These are phyloP conservation scores for Beauveria pseudobassiana DNA, from an alignment of 2,329 filamentous ascomycete species.

Conservation along the genomic window DNA sequence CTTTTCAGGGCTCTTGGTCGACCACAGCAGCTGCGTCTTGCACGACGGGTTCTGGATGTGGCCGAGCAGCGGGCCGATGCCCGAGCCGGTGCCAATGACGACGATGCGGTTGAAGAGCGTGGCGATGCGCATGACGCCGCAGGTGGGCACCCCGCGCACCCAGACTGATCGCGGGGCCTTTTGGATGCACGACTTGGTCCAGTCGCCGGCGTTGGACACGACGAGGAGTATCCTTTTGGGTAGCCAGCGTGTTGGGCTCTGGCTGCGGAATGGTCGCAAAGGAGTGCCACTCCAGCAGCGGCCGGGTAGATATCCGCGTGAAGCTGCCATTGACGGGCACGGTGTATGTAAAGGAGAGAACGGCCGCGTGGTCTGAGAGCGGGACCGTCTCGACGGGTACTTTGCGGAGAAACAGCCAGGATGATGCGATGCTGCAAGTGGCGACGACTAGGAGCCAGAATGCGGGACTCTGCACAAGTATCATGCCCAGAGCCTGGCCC, in stretches of 20 bases:
- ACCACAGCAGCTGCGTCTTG: constrained; percentile 60
- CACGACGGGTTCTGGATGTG: constrained; percentile 43
- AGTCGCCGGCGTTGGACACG: constrained; percentile 68
- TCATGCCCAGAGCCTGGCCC: constrained; percentile 26
- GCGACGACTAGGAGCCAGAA: constrained; percentile 63
- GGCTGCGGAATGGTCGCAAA: constrained; percentile 69
- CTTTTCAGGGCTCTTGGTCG: constrained; percentile 49
- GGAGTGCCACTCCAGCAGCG: constrained; percentile 65
- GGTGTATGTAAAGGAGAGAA: constrained; percentile 61
- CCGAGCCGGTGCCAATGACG: constrained; percentile 64
- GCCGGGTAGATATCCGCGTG: constrained; percentile 51
- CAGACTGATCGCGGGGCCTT: constrained; percentile 55
- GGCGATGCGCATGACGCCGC: constrained; percentile 60
- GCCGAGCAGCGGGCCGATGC: constrained; percentile 62
- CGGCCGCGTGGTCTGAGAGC: constrained; percentile 65
- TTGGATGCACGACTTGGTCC: constrained; percentile 58
- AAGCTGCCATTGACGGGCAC: constrained; percentile 42
- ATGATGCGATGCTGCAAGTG: constrained; percentile 59
- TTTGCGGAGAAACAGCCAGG: constrained; percentile 66
- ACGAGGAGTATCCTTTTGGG: constrained; percentile 55
- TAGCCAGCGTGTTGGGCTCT: constrained; percentile 32
- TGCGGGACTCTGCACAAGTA: constrained; percentile 31
- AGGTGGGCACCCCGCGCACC: constrained; percentile 60
- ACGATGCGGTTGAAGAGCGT: constrained; percentile 58
- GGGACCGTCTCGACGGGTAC: constrained; percentile 57